These are phyloP conservation scores for Diaporthe ilicicola DNA, from an alignment of 2,329 filamentous ascomycete genomes.

Conservation along the genomic window DNA sequence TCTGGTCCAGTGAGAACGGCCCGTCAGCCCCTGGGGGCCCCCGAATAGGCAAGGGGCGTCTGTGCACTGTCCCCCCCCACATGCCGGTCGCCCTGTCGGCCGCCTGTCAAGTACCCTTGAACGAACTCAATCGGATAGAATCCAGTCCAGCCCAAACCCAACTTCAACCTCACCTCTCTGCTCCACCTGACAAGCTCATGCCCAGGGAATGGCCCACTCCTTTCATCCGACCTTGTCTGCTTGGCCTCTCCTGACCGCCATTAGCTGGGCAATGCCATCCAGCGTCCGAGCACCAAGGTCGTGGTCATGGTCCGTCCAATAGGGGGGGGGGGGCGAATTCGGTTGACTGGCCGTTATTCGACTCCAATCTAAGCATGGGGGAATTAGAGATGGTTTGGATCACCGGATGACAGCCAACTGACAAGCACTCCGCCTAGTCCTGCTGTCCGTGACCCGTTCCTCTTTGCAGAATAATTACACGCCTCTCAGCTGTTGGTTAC, in stretches of 20 bases:
- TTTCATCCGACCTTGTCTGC: conserved; percentile 8
- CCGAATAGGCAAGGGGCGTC: conserved; percentile 5
- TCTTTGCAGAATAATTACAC: background rate
- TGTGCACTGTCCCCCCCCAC: background rate
- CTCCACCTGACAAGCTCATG: conserved; percentile 22
- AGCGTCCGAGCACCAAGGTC: conserved; percentile 1
- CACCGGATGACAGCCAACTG: background rate
- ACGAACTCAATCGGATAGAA: background rate
- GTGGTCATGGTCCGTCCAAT: background rate
- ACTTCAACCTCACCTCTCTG: conserved; percentile 7
- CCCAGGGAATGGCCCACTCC: background rate
- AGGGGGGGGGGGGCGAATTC: background rate
- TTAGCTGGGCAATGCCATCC: conserved; percentile 16
- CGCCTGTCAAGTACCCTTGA: background rate
- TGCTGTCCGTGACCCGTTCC: background rate
- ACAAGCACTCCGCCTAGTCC: background rate
- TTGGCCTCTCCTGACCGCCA: conserved; percentile 16
- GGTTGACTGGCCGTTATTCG: background rate
- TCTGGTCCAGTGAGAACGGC: conserved; percentile 19
- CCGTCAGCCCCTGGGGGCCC: conserved; percentile 1
- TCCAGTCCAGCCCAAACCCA: background rate
- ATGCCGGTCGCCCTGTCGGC: conserved; percentile 2
- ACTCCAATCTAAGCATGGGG: background rate
- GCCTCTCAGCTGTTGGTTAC: background rate
- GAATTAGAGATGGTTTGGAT: background rate